Base-by-base conservation (phyloP, 1,284 basidiomycete genomes). In the Leccinum subfulvum region DNA sequence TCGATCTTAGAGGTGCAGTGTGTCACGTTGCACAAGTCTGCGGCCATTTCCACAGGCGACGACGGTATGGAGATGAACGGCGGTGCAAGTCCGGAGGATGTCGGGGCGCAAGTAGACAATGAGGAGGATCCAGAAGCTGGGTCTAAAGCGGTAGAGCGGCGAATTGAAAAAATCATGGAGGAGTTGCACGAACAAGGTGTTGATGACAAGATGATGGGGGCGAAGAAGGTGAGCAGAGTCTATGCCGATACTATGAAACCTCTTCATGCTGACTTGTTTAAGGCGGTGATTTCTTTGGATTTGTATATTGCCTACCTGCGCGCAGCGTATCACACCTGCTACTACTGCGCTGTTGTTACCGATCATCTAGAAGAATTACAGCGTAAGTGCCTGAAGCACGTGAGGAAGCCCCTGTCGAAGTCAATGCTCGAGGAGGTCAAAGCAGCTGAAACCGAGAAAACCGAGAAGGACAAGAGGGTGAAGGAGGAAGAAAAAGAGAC, bases 341-440 rank as follows among this genome's bases (percentile, higher is more conserved):
- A 95, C 79, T 98, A 98, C 80, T 98, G 95, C 81, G 89, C 92
- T 70, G 89, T 94, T 74, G 86, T 92, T 68, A 91, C 89, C 74
- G 91, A 96, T 78, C 94, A 95, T 81, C 79, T 90, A 76, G 96
- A 98, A 79, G 94, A 97, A 82, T 84, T 98, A 71, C 90, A 94
- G 76, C 86, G 94, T 73, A 94, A 95, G 79, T 97, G 95, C 81
- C 83, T 97, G 69, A 90, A 89, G 79, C 96, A 98, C 80, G 81
- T 91, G 64, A 86, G 95, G 76, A 91, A 88, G 76, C 84, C 88
- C 56, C 73, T 86, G 71, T 83, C 82, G 66, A 87, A 84, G 76
- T 77, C 78, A 66, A 74, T 81, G 67, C 77, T 82, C 67, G 84
- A 87, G 65, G 88, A 88, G 73, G 73, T 82, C 62, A 85, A 80